These are phyloP conservation scores for Melocanna baccifera DNA, from an alignment of 176 grass and related monocot species.

Conservation along the genomic window DNA sequence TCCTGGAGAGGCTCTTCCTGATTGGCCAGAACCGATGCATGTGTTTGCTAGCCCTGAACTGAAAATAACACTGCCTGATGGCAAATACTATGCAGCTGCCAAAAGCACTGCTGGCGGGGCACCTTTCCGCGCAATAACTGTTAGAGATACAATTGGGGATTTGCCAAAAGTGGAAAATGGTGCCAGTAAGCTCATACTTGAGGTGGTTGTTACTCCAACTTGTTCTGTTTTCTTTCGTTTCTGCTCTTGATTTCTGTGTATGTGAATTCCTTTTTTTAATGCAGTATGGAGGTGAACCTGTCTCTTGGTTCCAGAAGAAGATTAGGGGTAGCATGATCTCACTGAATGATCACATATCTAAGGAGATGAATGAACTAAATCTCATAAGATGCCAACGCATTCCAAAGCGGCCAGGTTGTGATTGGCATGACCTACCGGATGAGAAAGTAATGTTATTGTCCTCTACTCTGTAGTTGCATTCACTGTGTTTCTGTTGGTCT, in stretches of 20 bases:
- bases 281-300: slow-evolving; percentile 74
- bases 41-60: slow-evolving; percentile 88
- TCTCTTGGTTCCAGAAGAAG: slow-evolving; percentile 95
- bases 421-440: slow-evolving; percentile 94
- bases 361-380: slow-evolving; percentile 99
- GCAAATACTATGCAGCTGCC: slow-evolving; percentile 67
- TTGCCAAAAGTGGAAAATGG: slow-evolving; percentile 79
- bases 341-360: slow-evolving; percentile 94
- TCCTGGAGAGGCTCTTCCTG: slow-evolving; percentile 83
- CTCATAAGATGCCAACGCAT: slow-evolving; percentile 91
- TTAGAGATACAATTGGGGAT: slow-evolving; percentile 85
- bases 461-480: neutral
- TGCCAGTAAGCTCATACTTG: slow-evolving; percentile 63
- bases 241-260: neutral
- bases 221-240: neutral
- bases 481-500: slow-evolving; percentile 2
- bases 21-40: slow-evolving; percentile 95
- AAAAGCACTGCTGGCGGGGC: slow-evolving; percentile 79
- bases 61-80: slow-evolving; percentile 78
- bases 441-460: slow-evolving; percentile 62
- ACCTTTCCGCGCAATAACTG: slow-evolving; percentile 86
- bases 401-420: slow-evolving; percentile 81
- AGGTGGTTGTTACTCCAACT: slow-evolving; percentile 44
- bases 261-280: slow-evolving; percentile 29
- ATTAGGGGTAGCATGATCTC: slow-evolving; percentile 62